phyloP scores from a whole-genome alignment of 306 rosid species.

The Malus asiatica region DNA sequence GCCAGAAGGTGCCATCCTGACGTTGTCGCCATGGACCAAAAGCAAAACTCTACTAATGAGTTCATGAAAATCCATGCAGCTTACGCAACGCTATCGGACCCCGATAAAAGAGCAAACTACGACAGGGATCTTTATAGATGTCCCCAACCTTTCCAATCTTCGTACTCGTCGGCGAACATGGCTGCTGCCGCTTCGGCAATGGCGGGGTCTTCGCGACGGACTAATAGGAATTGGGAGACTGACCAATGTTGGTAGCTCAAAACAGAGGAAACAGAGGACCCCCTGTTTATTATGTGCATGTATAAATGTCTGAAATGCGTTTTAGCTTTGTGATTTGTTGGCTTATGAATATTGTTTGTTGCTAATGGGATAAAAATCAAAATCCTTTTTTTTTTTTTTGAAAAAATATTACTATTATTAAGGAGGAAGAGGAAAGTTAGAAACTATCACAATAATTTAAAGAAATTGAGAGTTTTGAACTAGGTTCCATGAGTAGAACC shows the following conservation, averaged over 20 bases:
- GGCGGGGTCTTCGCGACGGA: constrained; percentile 21
- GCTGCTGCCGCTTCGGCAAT: constrained; percentile 1
- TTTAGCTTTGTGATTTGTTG: background rate
- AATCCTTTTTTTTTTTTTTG: no score
- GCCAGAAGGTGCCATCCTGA: constrained; percentile 75
- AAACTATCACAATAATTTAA: no score
- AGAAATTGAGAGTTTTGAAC: no score
- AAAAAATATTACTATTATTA: no score
- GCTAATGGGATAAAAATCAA: no score
- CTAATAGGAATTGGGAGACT: constrained; percentile 60
- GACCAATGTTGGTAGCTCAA: constrained; percentile 68
- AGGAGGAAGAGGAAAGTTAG: no score
- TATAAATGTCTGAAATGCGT: background rate
- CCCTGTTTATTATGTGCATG: background rate
- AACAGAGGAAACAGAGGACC: background rate
- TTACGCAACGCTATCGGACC: constrained; percentile 61
- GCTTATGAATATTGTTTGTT: background rate
- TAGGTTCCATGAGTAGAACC: no score
- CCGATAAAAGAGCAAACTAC: constrained; percentile 53
- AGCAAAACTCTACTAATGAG: constrained; percentile 46
- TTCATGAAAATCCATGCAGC: constrained; percentile 58
- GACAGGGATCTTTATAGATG: constrained; percentile 29
- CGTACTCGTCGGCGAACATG: constrained; percentile 1
- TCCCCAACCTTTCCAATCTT: background rate
- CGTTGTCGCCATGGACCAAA: constrained; percentile 48